A percentile compares a stretch with the other conserved stretches of the same genome.
These are phyloP conservation scores for Stevia rebaudiana DNA, from an alignment of 140 eudicot genomes.

Conservation along the genomic window DNA sequence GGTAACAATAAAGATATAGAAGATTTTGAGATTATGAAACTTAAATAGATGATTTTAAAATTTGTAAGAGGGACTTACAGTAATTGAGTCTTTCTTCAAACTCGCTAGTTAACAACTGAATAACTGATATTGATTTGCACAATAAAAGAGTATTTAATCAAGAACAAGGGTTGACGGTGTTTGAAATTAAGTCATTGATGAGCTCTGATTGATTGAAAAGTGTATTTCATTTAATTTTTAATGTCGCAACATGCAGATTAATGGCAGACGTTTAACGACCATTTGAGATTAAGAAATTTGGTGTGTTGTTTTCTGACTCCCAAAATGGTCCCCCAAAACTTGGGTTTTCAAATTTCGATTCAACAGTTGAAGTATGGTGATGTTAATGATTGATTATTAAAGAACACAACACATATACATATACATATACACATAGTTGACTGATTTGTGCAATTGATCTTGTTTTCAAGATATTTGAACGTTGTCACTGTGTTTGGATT, in stretches of 20 bases:
- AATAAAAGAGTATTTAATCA: neutral
- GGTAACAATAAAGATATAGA: neutral
- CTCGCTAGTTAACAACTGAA: neutral
- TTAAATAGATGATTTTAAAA: neutral
- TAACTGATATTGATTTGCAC: slow-evolving; percentile 17
- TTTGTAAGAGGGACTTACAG: slow-evolving; percentile 13
- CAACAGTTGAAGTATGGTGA: slow-evolving; percentile 30
- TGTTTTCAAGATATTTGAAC: neutral
- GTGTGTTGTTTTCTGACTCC: slow-evolving; percentile 20
- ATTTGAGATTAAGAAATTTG: slow-evolving; percentile 26
- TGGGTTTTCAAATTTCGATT: neutral
- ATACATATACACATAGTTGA: no score
- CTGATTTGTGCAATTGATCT: neutral
- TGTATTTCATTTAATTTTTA: neutral
- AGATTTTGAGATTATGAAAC: neutral
- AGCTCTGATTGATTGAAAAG: slow-evolving; percentile 17
- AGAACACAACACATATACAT: no score
- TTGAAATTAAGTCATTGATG: slow-evolving; percentile 9
- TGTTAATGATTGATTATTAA: slow-evolving; percentile 20
- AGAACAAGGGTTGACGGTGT: neutral
- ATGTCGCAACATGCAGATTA: slow-evolving; percentile 15
- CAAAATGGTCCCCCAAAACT: slow-evolving; percentile 27
- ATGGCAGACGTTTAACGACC: slow-evolving; percentile 21
- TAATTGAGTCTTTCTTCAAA: slow-evolving; percentile 17
- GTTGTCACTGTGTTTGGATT: neutral